Base-by-base conservation (phyloP, 306 rosid species). In the cucumber (Cucumis sativus) region DNA sequence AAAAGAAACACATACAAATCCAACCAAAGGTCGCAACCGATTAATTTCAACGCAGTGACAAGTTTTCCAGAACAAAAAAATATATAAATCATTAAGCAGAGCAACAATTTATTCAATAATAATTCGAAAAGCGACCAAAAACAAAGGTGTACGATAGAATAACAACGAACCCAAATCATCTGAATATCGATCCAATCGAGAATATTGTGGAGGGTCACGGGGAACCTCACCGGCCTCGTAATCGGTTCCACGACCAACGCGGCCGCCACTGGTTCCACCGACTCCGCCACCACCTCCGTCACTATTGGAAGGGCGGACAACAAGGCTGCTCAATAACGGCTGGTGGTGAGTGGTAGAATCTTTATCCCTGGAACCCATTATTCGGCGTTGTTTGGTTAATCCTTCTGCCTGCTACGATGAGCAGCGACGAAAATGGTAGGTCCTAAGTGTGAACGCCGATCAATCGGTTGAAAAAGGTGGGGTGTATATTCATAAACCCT, bases 241-340 rank as follows among this genome's bases (percentile, higher is more conserved):
- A 73, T 87, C 88, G 59, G 65, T 82, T 47, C 74, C 81, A 58
- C 88, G 90, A 37, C 86, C 85, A 16, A 82, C 82, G 8, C 79
- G 85, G 51, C 63, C 79, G 15, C 76, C 77, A 8, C 78, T 64
- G 45, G 76, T 55, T 67, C 47, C 59, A 8, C 78, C 72, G 21
- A 82, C 85, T 12, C 74, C 78, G 1, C 73, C 85, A 4, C 84
- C 83, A 5, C 84, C 86, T 13, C 82, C 83, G n/a, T 83, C 91
- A 69, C 83, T 83, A 76, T 69, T 77, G 70, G 91, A 81, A 11
- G 91, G 80, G 7, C 91, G 87, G 3, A 88, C 82, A 20, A 88
- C 89, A 63, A 88, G 91, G 83, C 91, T 88, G 85, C 91, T 88
- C 45, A 88, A 83, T 69, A 85, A 79, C 45, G 88, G 91, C 82